These are phyloP conservation scores for Diaporthe destruens DNA, from an alignment of 2,329 filamentous ascomycete species.

Conservation along the genomic window DNA sequence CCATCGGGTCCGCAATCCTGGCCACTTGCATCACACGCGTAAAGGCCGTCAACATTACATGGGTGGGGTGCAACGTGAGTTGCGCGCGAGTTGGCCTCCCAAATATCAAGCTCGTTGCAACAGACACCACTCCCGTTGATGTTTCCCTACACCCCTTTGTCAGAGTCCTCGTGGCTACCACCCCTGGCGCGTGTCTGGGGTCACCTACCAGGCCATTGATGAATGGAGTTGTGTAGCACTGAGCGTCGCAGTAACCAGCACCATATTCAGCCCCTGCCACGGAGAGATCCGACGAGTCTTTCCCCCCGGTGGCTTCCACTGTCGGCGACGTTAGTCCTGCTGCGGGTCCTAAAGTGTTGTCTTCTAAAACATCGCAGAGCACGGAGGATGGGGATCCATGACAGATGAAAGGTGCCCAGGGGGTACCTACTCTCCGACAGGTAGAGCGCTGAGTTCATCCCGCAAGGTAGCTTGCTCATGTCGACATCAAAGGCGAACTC, in stretches of 20 bases:
- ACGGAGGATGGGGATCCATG: too few species aligned
- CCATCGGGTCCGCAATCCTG: constrained; percentile 47
- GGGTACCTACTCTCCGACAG: constrained; percentile 60
- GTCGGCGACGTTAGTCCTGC: too few species aligned
- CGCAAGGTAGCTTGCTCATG: constrained; percentile 72
- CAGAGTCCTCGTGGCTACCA: constrained; percentile 39
- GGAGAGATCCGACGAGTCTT: constrained; percentile 61
- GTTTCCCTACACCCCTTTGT: constrained; percentile 59
- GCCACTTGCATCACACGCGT: constrained; percentile 52
- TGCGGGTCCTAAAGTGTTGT: too few species aligned
- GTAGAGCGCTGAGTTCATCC: constrained; percentile 76
- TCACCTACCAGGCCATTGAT: constrained; percentile 58
- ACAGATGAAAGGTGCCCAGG: too few species aligned
- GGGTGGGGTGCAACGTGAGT: constrained; percentile 70
- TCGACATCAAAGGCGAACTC: constrained; percentile 77
- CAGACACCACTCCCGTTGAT: constrained; percentile 70
- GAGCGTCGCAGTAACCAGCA: constrained; percentile 71
- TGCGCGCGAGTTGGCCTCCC: constrained; percentile 72
- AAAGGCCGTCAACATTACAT: constrained; percentile 60
- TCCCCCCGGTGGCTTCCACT: constrained; percentile 71
- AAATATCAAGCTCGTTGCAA: constrained; percentile 77
- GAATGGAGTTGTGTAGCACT: constrained; percentile 62
- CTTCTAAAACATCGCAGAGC: too few species aligned
- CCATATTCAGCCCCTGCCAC: constrained; percentile 70
- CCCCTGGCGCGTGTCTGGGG: constrained; percentile 48